Evolutionary conservation across 352 stramenopile genomes (phyloP), one percentile per base, ranked within the genome.

Genomic region (Pythium pectinolyticum): DNA sequence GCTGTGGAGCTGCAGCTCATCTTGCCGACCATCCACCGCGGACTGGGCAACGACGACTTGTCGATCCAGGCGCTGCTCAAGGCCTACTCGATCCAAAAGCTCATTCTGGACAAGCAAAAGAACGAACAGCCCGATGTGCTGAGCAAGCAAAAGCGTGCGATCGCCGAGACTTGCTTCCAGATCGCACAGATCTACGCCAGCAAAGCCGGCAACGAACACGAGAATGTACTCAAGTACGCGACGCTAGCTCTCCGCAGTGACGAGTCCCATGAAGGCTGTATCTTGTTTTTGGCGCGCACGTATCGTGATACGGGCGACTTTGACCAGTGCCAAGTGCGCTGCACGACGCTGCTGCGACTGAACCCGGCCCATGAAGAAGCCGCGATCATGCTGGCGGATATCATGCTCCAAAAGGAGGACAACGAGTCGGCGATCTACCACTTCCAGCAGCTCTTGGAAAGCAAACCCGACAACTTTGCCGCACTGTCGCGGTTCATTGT

Each of bases 321-420:
- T 14, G 88, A 97, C 22, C 76, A 96, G 61, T 97, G 89, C 56
- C 84, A 97, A 61, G 53, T 78, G 32, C 81, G 86, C n/a, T 97
- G 88, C 67, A 81, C 82, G 43, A 93, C 84, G 24, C 62, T 97
- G 25, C 57, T 97, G 41, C 75, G 86, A 1, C 69, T 97, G 7
- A 93, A 93, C 32, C 84, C 88, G 14, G 69, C 85, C 8, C 75
- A 93, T 31, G 88, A 97, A 63, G 88, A 94, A 61, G 91, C 90
- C 12, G 81, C 84, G 17, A 84, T 98, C 61, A 94, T 98, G 76
- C 73, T 98, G 7, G 89, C 89, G 14, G 93, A 98, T 57, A 73
- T 97, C 43, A 77, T 94, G 69, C 84, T 97, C 10, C 77, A 95
- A 47, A 91, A 95, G 35, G 86, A 93, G 34, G 86, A 97, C 70